These are phyloP conservation scores for Dioszegia hungarica DNA, from an alignment of 768 basidiomycete genomes.

Conservation along the genomic window DNA sequence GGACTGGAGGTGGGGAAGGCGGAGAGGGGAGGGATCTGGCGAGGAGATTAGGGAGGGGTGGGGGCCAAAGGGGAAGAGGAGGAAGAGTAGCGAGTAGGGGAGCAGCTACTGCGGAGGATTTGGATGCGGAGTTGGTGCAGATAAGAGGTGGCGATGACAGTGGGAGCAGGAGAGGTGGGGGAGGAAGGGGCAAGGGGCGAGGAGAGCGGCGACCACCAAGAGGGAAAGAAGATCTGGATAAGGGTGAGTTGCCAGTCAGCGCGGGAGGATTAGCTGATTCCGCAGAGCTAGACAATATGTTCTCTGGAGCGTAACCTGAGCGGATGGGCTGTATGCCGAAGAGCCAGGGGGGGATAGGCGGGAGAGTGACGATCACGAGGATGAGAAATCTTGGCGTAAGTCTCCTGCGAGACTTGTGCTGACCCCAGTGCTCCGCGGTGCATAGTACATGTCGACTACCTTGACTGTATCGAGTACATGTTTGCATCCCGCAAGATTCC, in stretches of 20 bases:
- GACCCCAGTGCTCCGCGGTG: no score
- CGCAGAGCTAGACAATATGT: conserved; percentile 38
- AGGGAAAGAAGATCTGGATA: conserved; percentile 37
- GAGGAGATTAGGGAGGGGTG: conserved; percentile 26
- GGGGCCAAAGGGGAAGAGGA: conserved; percentile 63
- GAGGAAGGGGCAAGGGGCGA: conserved; percentile 67
- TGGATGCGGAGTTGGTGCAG: conserved; percentile 82
- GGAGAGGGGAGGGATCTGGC: conserved; percentile 29
- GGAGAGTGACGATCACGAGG: no score
- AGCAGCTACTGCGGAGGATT: conserved; percentile 78
- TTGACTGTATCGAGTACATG: no score
- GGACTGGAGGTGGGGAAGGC: conserved; percentile 12
- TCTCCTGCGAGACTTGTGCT: no score
- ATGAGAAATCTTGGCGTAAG: no score
- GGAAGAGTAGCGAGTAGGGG: conserved; percentile 79
- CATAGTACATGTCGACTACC: no score
- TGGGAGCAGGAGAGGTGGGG: conserved; percentile 61
- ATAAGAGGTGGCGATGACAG: conserved; percentile 70
- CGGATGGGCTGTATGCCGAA: no score
- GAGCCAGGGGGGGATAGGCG: no score
- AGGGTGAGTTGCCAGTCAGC: conserved; percentile 27
- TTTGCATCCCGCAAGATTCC: no score
- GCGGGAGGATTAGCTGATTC: not conserved
- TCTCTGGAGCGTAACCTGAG: no score
- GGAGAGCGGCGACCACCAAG: conserved; percentile 9